These are phyloP conservation scores for Schizopora paradoxa DNA, from an alignment of 1,284 basidiomycete species.

Conservation along the genomic window DNA sequence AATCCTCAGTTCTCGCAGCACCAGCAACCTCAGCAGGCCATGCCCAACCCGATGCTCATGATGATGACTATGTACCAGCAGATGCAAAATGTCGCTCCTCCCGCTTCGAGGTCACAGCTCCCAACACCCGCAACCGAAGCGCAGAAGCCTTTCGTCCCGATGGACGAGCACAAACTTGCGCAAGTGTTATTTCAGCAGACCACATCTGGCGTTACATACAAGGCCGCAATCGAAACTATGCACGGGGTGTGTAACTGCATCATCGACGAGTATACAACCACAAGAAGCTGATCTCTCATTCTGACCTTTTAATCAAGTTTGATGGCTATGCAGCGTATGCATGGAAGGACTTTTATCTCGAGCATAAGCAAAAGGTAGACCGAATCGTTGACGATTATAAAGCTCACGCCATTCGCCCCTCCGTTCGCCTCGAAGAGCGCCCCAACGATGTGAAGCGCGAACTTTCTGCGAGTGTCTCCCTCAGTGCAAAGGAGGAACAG, in stretches of 20 bases:
- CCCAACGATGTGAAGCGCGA: too few species aligned
- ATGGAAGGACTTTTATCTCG: constrained; percentile 73
- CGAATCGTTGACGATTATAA: constrained; percentile 35
- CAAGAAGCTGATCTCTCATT: background rate
- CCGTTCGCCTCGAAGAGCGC: too few species aligned
- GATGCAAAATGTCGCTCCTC: constrained; percentile 9
- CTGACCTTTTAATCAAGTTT: constrained; percentile 33
- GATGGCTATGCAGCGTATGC: constrained; percentile 41
- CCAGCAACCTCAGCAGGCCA: constrained; percentile 1
- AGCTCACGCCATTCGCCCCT: too few species aligned
- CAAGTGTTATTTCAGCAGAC: constrained; percentile 15
- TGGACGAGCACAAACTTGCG: constrained; percentile 13
- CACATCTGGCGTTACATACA: constrained; percentile 12
- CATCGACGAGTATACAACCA: too few species aligned
- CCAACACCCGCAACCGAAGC: constrained; percentile 1
- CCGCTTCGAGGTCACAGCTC: background rate
- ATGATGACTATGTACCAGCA: constrained; percentile 16
- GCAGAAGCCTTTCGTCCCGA: constrained; percentile 5
- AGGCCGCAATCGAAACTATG: constrained; percentile 33
- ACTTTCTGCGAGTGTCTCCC: too few species aligned
- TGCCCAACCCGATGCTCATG: constrained; percentile 6
- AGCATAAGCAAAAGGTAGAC: constrained; percentile 55
- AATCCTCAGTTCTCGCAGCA: background rate
- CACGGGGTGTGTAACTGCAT: constrained; percentile 35
- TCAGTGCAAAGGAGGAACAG: too few species aligned